Conservation (phyloP, 2,329 filamentous ascomycete species). For the Xylaria sp. region DNA sequence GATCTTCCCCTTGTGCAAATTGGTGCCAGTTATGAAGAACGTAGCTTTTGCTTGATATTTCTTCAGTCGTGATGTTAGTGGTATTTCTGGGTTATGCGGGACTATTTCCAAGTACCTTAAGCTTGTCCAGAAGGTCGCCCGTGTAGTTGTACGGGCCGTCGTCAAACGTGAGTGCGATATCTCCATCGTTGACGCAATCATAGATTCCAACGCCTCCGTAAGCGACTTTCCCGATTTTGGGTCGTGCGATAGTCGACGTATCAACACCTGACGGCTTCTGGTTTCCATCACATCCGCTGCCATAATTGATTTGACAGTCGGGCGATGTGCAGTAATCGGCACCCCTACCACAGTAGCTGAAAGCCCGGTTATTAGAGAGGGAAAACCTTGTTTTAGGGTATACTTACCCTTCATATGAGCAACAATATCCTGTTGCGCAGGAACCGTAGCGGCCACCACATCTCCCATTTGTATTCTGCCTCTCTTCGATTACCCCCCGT, state of each 20-base stretch:
- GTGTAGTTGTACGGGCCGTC: slow-evolving; percentile 68
- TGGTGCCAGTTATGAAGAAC: slow-evolving; percentile 65
- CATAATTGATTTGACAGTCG: slow-evolving; percentile 48
- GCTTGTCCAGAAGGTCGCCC: slow-evolving; percentile 60
- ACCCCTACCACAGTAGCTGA: slow-evolving; percentile 39
- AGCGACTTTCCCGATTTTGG: slow-evolving; percentile 52
- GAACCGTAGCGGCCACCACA: slow-evolving; percentile 36
- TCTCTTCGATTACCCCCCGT: slow-evolving; percentile 28
- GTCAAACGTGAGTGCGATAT: slow-evolving; percentile 67
- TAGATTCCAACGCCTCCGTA: slow-evolving; percentile 57
- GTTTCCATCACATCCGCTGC: slow-evolving; percentile 55
- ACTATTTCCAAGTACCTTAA: slow-evolving; percentile 32
- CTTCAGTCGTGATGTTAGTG: slow-evolving; percentile 42
- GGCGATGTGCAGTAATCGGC: slow-evolving; percentile 39
- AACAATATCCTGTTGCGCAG: slow-evolving; percentile 40
- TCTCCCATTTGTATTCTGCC: slow-evolving; percentile 35
- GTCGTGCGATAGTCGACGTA: slow-evolving; percentile 51
- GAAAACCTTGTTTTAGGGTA: not conserved
- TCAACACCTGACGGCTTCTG: slow-evolving; percentile 50
- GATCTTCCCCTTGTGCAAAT: slow-evolving; percentile 57
- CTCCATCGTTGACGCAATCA: slow-evolving; percentile 55
- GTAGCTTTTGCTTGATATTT: slow-evolving; percentile 64
- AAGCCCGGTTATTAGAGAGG: slow-evolving; percentile 23
- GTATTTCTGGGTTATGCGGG: not conserved
- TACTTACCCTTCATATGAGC: slow-evolving; percentile 41